Evolutionary conservation across 2,329 filamentous ascomycete species (phyloP), one percentile per base, ranked within the genome.

Genomic region (Rhynchosporium agropyri): DNA sequence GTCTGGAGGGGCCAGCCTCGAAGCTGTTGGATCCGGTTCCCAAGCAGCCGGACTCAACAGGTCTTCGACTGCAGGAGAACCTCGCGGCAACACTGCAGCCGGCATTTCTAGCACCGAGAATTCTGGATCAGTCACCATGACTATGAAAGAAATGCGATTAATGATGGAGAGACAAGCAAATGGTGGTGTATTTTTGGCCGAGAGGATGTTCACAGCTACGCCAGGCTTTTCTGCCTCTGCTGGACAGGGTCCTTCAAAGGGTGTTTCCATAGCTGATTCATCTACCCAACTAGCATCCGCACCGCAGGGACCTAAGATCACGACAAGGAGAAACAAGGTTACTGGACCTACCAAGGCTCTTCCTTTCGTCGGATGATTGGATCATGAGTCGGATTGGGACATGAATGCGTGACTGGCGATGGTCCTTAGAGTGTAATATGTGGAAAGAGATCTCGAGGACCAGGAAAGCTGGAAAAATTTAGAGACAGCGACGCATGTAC

Each of bases 131-230:
- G 20, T 48, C 15, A 55, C 49, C 20, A 50, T 61, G 38, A 54
- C 40, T 6, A 61, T 61, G 58, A 54, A 12, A 8, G 58, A 61
- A n/a, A n/a, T 61, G 42, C 54, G 50, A 54, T 45, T 33, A 1
- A 54, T 61, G 49, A 54, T 54, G 20, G 38, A 29, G 10, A 54
- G 50, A 54, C 58, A 61, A 26, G 50, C 50, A 12, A 61, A 48
- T 9, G 58, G 58, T 26, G 45, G 45, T 31, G 49, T 54, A 10
- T 54, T 61, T 42, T 42, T 54, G n/a, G 58, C 51, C 26, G 20
- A 31, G 6, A 20, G 46, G 1, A 59, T 59, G 57, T 54, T 54
- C n/a, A 4, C n/a, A 15, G 33, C 20, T 13, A 9, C 36, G 26
- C n/a, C n/a, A 3, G n/a, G 33, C 33, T 36, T 10, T 36, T 36